These are phyloP conservation scores for Termitomyces sp. DNA, from an alignment of 768 basidiomycete genomes.

Conservation along the genomic window DNA sequence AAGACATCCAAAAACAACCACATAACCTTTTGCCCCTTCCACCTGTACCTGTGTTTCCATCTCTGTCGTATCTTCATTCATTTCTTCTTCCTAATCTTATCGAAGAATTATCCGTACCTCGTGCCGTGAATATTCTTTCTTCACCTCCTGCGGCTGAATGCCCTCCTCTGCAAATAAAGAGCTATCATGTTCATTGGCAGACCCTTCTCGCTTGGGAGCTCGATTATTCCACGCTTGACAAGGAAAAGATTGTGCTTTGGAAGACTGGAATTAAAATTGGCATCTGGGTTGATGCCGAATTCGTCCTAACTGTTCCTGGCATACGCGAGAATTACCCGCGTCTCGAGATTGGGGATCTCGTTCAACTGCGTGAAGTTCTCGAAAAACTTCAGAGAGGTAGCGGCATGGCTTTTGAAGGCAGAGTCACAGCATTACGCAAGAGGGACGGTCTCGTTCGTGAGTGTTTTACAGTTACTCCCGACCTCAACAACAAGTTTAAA, in stretches of 20 bases:
- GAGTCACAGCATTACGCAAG: constrained; percentile 36
- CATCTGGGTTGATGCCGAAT: constrained; percentile 32
- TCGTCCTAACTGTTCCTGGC: constrained; percentile 30
- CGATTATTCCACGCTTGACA: constrained; percentile 31
- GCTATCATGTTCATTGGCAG: constrained; percentile 36
- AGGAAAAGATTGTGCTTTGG: constrained; percentile 40
- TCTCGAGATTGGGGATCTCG: constrained; percentile 38
- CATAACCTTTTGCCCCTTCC: constrained; percentile 36
- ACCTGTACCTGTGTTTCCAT: constrained; percentile 36
- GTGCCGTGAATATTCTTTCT: constrained; percentile 21
- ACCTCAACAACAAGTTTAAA: not conserved
- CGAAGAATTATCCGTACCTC: constrained; percentile 19
- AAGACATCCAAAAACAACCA: constrained; percentile 40
- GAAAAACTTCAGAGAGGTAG: constrained; percentile 25
- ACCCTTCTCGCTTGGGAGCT: constrained; percentile 41
- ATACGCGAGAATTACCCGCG: constrained; percentile 34
- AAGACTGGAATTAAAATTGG: constrained; percentile 28
- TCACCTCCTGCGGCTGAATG: constrained; percentile 20
- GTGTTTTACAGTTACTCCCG: constrained; percentile 15
- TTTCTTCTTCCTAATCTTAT: constrained; percentile 34
- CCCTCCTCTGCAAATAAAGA: constrained; percentile 21
- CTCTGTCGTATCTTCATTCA: constrained; percentile 31
- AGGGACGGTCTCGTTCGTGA: constrained; percentile 41
- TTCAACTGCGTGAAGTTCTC: constrained; percentile 37
- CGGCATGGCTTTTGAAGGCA: constrained; percentile 37